Conservation (phyloP, 345 rosid species). For the Lumnitzera racemosa region DNA sequence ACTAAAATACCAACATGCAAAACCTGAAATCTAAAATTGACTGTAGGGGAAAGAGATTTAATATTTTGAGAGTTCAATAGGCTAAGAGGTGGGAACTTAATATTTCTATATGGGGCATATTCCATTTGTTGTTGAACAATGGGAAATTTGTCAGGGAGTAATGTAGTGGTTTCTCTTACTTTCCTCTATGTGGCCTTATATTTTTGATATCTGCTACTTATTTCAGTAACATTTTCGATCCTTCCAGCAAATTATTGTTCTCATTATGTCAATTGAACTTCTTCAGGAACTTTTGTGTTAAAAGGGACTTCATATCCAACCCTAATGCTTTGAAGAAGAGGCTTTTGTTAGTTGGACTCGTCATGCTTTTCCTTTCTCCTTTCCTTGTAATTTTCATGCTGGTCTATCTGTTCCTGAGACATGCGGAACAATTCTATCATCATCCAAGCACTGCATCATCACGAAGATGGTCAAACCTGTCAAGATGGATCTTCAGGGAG, state of each 20-base stretch:
- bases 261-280: not conserved
- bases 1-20: no score
- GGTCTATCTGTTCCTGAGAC: slow-evolving; percentile 89
- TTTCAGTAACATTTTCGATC: no score
- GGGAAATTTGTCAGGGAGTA: no score
- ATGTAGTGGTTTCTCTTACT: no score
- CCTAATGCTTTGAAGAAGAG: slow-evolving; percentile 73
- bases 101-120: no score
- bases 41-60: no score
- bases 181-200: no score
- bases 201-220: no score
- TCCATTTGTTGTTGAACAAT: no score
- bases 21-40: no score
- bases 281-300: slow-evolving; percentile 83
- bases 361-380: slow-evolving; percentile 85
- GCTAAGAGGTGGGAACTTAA: no score
- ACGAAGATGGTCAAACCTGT: slow-evolving; percentile 95
- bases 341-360: slow-evolving; percentile 81
- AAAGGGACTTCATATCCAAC: slow-evolving; percentile 80
- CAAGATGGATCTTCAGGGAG: slow-evolving; percentile 95
- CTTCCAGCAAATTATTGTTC: not conserved
- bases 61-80: no score
- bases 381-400: slow-evolving; percentile 96
- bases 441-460: slow-evolving; percentile 98
- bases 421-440: slow-evolving; percentile 95